Conservation (phyloP, 768 basidiomycete genomes). For the Boletus speciosus region DNA sequence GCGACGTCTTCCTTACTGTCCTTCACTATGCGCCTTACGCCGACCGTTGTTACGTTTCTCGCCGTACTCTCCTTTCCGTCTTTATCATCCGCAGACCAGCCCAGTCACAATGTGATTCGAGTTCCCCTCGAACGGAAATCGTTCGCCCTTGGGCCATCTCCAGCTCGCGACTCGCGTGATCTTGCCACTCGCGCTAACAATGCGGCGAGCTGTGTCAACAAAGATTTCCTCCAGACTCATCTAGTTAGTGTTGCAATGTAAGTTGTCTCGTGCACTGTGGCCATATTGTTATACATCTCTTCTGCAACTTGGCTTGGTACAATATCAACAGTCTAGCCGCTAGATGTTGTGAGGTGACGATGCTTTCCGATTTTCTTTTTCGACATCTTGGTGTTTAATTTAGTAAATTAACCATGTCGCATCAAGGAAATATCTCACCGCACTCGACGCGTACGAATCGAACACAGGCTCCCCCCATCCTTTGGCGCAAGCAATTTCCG, state of each 20-base stretch:
- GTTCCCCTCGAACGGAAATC: conserved; percentile 24
- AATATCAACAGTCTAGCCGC: neutral
- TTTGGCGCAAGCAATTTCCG: conserved; percentile 13
- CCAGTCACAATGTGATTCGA: conserved; percentile 7
- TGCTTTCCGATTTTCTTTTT: neutral
- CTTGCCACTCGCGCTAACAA: neutral
- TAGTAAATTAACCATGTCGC: neutral
- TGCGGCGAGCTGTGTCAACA: conserved; percentile 2
- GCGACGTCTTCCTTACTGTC: neutral
- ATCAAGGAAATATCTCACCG: conserved; percentile 41
- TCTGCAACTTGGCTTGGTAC: neutral
- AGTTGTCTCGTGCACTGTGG: conserved; percentile 1
- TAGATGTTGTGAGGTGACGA: neutral
- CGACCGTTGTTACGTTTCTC: conserved; percentile 11
- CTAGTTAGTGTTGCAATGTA: conserved; percentile 18
- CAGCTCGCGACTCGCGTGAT: neutral
- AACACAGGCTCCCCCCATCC: conserved; percentile 45
- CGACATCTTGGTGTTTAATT: neutral
- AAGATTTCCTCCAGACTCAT: conserved; percentile 14
- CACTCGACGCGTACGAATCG: conserved; percentile 41
- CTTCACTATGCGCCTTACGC: conserved; percentile 19
- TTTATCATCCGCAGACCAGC: conserved; percentile 2
- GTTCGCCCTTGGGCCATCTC: neutral
- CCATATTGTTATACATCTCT: neutral
- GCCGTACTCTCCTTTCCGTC: conserved; percentile 16